phyloP scores from a whole-genome alignment of 441 rosid genomes.

The Bocquillonia castaneifolia region DNA sequence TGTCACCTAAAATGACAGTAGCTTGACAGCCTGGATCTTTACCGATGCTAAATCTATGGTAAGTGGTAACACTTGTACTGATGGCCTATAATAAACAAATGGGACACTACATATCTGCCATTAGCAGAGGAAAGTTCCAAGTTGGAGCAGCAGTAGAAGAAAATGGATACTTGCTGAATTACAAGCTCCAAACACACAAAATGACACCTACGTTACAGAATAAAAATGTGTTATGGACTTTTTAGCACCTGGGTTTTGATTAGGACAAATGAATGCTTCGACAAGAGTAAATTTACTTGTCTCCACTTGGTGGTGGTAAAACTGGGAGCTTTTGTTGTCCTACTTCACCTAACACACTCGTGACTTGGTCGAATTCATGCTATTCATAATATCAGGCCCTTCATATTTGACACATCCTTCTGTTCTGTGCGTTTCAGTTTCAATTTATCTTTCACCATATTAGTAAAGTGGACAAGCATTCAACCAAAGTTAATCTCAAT shows the following conservation, averaged over 20 bases:
- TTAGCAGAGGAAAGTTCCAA: slow-evolving; percentile 6
- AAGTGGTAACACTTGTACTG: not conserved
- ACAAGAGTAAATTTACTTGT: not conserved
- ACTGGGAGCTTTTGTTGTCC: not conserved
- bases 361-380: not conserved
- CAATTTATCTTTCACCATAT: not conserved
- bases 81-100: not conserved
- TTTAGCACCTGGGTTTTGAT: slow-evolving; percentile 10
- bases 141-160: not conserved
- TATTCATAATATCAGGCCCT: not conserved
- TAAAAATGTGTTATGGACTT: not conserved
- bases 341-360: not conserved
- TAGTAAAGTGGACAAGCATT: not conserved
- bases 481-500: no score
- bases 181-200: not conserved
- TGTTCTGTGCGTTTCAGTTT: not conserved
- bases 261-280: slow-evolving; percentile 7
- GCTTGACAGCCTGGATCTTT: slow-evolving; percentile 23
- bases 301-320: not conserved
- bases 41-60: slow-evolving; percentile 12
- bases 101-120: not conserved
- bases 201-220: not conserved
- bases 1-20: not conserved
- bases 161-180: not conserved
- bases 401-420: not conserved